Percentiles rank a stretch among this genome's conserved stretches.
Conservation (phyloP, 805 yeast species). For the Saccharomycopsis guyanensis region DNA sequence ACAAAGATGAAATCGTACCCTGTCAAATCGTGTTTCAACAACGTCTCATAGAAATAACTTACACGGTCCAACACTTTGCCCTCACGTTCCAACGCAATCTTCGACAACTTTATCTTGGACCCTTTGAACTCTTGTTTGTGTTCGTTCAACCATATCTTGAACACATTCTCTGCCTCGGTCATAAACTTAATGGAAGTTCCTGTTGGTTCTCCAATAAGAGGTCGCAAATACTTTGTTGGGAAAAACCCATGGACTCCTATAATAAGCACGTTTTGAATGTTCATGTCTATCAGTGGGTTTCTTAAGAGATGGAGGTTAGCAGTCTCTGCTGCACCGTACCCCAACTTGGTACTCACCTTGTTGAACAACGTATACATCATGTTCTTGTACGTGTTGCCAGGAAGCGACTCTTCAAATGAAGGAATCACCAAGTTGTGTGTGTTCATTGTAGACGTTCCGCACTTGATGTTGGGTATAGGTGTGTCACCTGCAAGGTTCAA, state of each 20-base stretch:
- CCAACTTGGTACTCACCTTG: neutral
- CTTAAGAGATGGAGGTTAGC: constrained; percentile 3
- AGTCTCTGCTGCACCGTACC: constrained; percentile 1
- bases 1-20: constrained; percentile 83
- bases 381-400: constrained; percentile 9
- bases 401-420: constrained; percentile 17
- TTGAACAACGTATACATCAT: neutral
- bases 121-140: constrained; percentile 23
- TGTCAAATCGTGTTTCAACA: constrained; percentile 42
- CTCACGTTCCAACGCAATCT: constrained; percentile 89
- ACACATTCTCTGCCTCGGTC: constrained; percentile 77
- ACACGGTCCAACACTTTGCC: constrained; percentile 87
- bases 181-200: constrained; percentile 92
- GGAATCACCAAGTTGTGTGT: constrained; percentile 17
- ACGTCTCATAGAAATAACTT: constrained; percentile 63
- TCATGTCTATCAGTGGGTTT: constrained; percentile 10
- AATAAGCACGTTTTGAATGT: constrained; percentile 56
- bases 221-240: constrained; percentile 79
- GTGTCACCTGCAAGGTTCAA: constrained; percentile 1
- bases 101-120: constrained; percentile 52
- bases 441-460: constrained; percentile 4
- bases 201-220: constrained; percentile 89
- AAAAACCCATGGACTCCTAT: constrained; percentile 96
- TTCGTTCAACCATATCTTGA: constrained; percentile 54
- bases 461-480: neutral